These are phyloP conservation scores for Sclerotinia glacialis DNA, from an alignment of 2,329 filamentous ascomycete species.

Conservation along the genomic window DNA sequence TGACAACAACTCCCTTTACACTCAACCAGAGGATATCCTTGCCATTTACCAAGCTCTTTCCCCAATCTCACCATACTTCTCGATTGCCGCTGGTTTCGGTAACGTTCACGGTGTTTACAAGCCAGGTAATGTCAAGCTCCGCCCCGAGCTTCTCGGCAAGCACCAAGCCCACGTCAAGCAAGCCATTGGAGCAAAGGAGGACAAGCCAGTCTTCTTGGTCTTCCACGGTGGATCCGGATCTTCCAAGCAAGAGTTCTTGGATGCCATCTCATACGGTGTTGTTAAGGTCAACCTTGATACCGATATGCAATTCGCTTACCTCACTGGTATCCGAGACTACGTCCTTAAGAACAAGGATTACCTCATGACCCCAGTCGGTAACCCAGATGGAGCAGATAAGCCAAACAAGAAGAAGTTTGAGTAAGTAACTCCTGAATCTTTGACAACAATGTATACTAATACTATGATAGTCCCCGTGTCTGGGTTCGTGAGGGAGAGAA, in stretches of 20 bases:
- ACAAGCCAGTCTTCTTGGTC: slow-evolving; percentile 97
- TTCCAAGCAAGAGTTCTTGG: slow-evolving; percentile 81
- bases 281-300: slow-evolving; percentile 99
- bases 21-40: slow-evolving; percentile 94
- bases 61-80: slow-evolving; percentile 92
- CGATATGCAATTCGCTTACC: slow-evolving; percentile 94
- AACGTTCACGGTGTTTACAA: slow-evolving; percentile 99
- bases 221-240: slow-evolving; percentile 98
- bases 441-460: slow-evolving; percentile 4
- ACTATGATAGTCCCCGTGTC: slow-evolving; percentile 46
- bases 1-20: slow-evolving; percentile 96
- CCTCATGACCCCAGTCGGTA: slow-evolving; percentile 80
- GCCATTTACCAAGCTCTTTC: slow-evolving; percentile 83
- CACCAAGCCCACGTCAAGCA: slow-evolving; percentile 91
- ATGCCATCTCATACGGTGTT: slow-evolving; percentile 89
- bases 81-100: slow-evolving; percentile 95
- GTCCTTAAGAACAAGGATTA: slow-evolving; percentile 94
- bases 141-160: slow-evolving; percentile 93
- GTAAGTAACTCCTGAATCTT: not conserved
- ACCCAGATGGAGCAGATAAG: slow-evolving; percentile 94
- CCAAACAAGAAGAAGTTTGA: slow-evolving; percentile 98
- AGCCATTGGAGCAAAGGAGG: slow-evolving; percentile 65
- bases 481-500: slow-evolving; percentile 98
- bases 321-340: slow-evolving; percentile 90
- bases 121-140: slow-evolving; percentile 93